Evolutionary conservation across 495 filamentous ascomycete genomes (phyloP).

Genomic region (Hypoxylon trugodes): DNA sequence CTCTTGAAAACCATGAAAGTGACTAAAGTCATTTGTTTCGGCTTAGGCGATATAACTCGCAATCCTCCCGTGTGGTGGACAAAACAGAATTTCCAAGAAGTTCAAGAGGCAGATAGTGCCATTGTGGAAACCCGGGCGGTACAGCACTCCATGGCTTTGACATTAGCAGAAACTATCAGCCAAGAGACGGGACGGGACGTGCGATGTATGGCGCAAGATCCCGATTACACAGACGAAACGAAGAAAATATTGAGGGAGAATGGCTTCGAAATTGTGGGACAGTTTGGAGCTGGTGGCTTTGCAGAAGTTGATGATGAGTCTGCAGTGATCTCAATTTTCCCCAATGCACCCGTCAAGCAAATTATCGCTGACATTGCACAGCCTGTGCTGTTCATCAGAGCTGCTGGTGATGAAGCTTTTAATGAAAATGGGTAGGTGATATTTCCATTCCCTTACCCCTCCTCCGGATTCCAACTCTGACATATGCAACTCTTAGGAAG

Average conservation of each 20-base stretch:
- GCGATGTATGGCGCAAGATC: slow-evolving; percentile 40
- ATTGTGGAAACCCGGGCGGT: not conserved
- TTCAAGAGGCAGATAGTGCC: not conserved
- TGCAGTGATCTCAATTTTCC: slow-evolving; percentile 48
- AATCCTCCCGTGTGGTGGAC: not conserved
- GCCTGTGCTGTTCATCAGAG: slow-evolving; percentile 43
- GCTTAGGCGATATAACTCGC: slow-evolving; percentile 47
- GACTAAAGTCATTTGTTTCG: slow-evolving; percentile 53
- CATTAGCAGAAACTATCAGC: slow-evolving; percentile 22
- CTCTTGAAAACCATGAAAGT: slow-evolving; percentile 40
- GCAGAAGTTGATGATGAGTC: slow-evolving; percentile 50
- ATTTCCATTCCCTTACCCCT: not conserved
- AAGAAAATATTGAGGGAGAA: slow-evolving; percentile 46
- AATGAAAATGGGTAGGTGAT: slow-evolving; percentile 3
- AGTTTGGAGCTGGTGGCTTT: slow-evolving; percentile 52
- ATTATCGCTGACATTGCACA: slow-evolving; percentile 50
- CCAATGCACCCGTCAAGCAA: slow-evolving; percentile 44
- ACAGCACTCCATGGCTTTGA: slow-evolving; percentile 17
- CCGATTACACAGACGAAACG: slow-evolving; percentile 45
- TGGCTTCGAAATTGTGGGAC: slow-evolving; percentile 50
- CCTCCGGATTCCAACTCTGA: not conserved
- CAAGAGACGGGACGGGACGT: slow-evolving; percentile 13
- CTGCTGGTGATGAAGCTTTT: not conserved
- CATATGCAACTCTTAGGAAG: slow-evolving; percentile 39
- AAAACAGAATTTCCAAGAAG: not conserved